These are phyloP conservation scores for Betula pendula DNA, from an alignment of 306 rosid genomes.

Conservation along the genomic window DNA sequence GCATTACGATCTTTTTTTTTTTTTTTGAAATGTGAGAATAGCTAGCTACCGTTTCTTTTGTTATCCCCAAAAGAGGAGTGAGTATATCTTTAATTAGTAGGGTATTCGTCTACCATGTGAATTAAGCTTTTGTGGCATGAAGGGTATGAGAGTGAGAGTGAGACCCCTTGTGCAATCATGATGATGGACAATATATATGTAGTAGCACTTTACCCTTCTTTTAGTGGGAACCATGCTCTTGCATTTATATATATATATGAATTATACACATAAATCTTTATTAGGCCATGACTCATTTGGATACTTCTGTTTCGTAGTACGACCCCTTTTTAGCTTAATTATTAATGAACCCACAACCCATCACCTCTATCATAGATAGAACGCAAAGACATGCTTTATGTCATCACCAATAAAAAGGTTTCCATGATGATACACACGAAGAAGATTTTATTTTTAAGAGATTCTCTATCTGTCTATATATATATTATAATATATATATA, in stretches of 20 bases:
- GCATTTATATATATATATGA: too few relatives aligned
- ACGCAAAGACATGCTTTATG: slow-evolving; percentile 64
- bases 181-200: slow-evolving; percentile 34
- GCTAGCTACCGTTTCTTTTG: slow-evolving; percentile 23
- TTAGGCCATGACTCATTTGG: slow-evolving; percentile 32
- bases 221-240: slow-evolving; percentile 28
- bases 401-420: slow-evolving; percentile 70
- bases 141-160: slow-evolving; percentile 44
- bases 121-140: slow-evolving; percentile 40
- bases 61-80: slow-evolving; percentile 32
- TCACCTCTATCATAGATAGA: slow-evolving; percentile 39
- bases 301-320: slow-evolving; percentile 53
- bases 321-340: slow-evolving; percentile 59
- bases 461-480: background rate
- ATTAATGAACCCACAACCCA: slow-evolving; percentile 41
- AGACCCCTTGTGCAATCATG: slow-evolving; percentile 54
- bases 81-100: slow-evolving; percentile 28
- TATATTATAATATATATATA: too few relatives aligned
- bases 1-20: too few relatives aligned
- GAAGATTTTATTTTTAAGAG: slow-evolving; percentile 18
- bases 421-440: slow-evolving; percentile 36
- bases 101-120: slow-evolving; percentile 41
- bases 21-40: background rate
- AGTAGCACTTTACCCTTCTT: slow-evolving; percentile 9
- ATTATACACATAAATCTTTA: slow-evolving; percentile 34